Evolutionary conservation across 345 rosid species (phyloP).

Genomic region (Reutealis trisperma): DNA sequence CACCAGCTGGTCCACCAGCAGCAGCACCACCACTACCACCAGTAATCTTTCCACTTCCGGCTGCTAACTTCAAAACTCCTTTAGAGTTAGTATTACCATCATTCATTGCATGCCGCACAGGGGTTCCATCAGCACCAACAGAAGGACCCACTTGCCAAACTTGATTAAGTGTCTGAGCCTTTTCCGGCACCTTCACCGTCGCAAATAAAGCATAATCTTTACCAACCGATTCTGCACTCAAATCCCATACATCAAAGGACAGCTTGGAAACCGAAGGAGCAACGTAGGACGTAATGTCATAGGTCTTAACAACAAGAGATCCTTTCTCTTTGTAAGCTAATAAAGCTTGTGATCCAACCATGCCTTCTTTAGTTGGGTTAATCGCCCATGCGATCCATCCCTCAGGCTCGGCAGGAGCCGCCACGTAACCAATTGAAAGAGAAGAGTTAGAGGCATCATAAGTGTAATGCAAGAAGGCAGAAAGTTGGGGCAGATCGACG

Average conservation of each 20-base stretch:
- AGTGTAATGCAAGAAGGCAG: slow-evolving; percentile 17
- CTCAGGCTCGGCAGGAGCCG: neutral
- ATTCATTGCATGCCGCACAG: slow-evolving; percentile 5
- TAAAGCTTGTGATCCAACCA: slow-evolving; percentile 18
- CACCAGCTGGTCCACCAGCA: neutral
- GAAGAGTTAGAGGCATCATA: slow-evolving; percentile 17
- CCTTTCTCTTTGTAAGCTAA: slow-evolving; percentile 8
- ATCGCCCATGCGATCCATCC: slow-evolving; percentile 30
- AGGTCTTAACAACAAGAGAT: neutral
- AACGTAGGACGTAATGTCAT: slow-evolving; percentile 1
- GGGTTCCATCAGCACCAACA: neutral
- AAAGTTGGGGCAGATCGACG: slow-evolving; percentile 21
- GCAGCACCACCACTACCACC: neutral
- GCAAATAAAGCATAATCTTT: slow-evolving; percentile 18
- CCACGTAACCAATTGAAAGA: slow-evolving; percentile 21
- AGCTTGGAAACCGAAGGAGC: neutral
- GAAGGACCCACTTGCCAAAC: slow-evolving; percentile 22
- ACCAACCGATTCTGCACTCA: slow-evolving; percentile 18
- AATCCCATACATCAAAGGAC: slow-evolving; percentile 14
- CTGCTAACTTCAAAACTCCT: neutral
- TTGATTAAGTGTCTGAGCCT: slow-evolving; percentile 16
- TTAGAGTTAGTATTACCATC: slow-evolving; percentile 2
- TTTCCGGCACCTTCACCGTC: slow-evolving; percentile 11
- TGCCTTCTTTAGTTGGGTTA: slow-evolving; percentile 3
- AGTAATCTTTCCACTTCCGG: neutral